These are phyloP conservation scores for Zymoseptoria ardabiliae DNA, from an alignment of 2,329 filamentous ascomycete species.

Conservation along the genomic window DNA sequence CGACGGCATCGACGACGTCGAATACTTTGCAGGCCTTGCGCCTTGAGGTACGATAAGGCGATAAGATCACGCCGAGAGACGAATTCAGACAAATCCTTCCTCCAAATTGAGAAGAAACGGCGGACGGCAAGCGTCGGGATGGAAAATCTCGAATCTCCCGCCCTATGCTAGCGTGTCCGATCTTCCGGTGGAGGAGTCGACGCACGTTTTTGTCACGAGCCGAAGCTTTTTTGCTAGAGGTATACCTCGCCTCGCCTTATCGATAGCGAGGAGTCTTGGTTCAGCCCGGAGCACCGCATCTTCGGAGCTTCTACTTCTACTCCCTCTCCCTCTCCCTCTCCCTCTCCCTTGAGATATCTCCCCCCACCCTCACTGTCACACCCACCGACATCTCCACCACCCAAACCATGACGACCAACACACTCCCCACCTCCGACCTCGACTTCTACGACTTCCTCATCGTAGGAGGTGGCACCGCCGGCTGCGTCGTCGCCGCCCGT, in stretches of 20 bases:
- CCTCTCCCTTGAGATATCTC: not conserved
- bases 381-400: not conserved
- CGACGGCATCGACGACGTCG: not conserved
- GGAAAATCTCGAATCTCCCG: not conserved
- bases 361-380: conserved; percentile 1
- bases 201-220: not conserved
- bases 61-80: not conserved
- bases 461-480: conserved; percentile 77
- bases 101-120: not conserved
- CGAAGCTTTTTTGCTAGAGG: not conserved
- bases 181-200: not conserved
- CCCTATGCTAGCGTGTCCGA: not conserved
- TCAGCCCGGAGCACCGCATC: not conserved
- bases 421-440: conserved; percentile 56
- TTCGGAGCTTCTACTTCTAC: not conserved
- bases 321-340: not conserved
- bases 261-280: not conserved
- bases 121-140: not conserved
- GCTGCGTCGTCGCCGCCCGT: conserved; percentile 74
- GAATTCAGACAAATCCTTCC: not conserved
- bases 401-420: conserved; percentile 56
- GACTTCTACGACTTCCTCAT: conserved; percentile 76
- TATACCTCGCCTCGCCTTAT: too few relatives aligned
- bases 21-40: too few relatives aligned
- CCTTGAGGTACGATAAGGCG: not conserved